Evolutionary conservation across 345 rosid genomes (phyloP), one percentile per base, ranked within the genome.

Genomic region (Eucalyptus cloeziana): DNA sequence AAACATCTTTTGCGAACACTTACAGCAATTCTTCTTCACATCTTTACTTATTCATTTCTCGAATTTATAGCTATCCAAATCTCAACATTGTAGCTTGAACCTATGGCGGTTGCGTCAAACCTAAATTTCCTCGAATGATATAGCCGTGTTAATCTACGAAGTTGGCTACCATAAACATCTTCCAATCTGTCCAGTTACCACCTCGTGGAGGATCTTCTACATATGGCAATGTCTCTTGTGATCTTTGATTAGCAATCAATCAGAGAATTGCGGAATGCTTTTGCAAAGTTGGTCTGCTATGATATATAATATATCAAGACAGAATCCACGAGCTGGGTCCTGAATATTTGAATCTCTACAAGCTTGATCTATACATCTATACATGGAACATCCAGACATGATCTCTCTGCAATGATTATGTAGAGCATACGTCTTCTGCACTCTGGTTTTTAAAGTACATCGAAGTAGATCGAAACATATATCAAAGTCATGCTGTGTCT

Each of bases 11-110:
- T 30, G 31, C 4, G 33, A 27, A 4, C 69, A 12, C 3, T 62
- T 62, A 6, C 31, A 62, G 30, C 4, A 64, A 64, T n/a, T 64
- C 37, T n/a, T 62, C 71, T 13, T 3, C 2, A 67, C 11, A 67
- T 67, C 6, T 67, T 2, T 6, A 67, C 3, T n/a, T 9, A n/a
- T 14, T 67, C 15, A 0, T 62, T n/a, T 15, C 2, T 67, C 2
- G 40, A 6, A 67, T 67, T n/a, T 67, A n/a, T 15, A 31, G 40
- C 33, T 31, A 44, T 69, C 80, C 44, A 69, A 69, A 69, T 16
- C 44, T 16, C 80, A 33, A 33, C 44, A 69, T 33, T 1, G 21
- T 33, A 17, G 80, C 80, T 69, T 69, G 80, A 69, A 69, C 21
- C 24, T 69, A 1, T 17, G 24, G 44, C 24, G 7, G 13, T 69